Conservation (phyloP, 257 asterid species). For the Knoxia roxburghii region DNA sequence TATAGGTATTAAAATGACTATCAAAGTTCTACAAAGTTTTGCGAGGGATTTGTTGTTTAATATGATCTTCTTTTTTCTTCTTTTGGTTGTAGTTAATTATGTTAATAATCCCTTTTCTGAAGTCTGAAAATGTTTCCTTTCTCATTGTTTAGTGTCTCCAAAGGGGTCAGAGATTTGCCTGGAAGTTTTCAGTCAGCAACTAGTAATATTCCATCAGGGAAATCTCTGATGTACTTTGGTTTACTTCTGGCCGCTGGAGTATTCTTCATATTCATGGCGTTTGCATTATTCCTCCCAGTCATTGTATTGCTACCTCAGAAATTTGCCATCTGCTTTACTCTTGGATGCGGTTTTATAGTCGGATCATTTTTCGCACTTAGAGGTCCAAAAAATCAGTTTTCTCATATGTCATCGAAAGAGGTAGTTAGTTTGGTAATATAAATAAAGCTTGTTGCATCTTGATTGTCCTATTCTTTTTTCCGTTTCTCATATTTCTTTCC, state of each 20-base stretch:
- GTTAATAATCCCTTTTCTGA: background rate
- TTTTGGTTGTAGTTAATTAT: background rate
- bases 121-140: background rate
- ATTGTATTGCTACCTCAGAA: slow-evolving; percentile 90
- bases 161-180: slow-evolving; percentile 84
- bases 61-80: background rate
- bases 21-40: background rate
- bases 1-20: background rate
- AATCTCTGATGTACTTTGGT: slow-evolving; percentile 84
- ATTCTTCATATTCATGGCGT: slow-evolving; percentile 84
- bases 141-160: slow-evolving; percentile 53
- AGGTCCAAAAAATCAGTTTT: slow-evolving; percentile 78
- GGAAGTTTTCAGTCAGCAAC: slow-evolving; percentile 98
- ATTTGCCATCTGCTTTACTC: slow-evolving; percentile 82
- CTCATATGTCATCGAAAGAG: slow-evolving; percentile 86
- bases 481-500: slow-evolving; percentile 15
- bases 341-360: slow-evolving; percentile 71
- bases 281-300: slow-evolving; percentile 81
- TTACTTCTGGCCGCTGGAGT: slow-evolving; percentile 74
- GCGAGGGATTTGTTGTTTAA: background rate
- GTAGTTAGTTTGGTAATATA: slow-evolving; percentile 31
- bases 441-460: background rate
- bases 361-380: slow-evolving; percentile 91
- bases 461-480: background rate
- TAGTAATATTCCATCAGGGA: slow-evolving; percentile 83